A percentile compares a stretch with the other conserved stretches of the same genome.
Conservation (phyloP, 176 grass and related monocot species). For the Zoysia pacifica region DNA sequence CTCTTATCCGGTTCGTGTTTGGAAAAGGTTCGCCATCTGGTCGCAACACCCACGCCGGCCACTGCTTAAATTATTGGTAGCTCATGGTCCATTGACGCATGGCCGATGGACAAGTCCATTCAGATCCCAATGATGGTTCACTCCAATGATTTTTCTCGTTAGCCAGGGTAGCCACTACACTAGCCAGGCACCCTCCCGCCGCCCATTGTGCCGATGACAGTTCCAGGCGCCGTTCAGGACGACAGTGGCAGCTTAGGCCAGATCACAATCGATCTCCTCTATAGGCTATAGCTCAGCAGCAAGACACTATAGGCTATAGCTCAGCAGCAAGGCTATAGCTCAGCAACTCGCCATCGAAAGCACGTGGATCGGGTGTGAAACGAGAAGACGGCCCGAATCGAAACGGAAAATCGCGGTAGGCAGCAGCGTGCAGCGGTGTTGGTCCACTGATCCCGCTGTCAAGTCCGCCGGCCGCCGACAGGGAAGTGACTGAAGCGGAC, state of each 20-base stretch:
- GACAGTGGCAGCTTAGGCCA: background rate
- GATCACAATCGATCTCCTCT: background rate
- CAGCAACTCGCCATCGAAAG: no score
- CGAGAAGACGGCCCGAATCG: background rate
- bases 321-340: no score
- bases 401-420: background rate
- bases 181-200: background rate
- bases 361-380: background rate
- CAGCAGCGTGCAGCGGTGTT: background rate
- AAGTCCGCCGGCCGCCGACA: background rate
- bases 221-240: background rate
- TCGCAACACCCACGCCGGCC: slow-evolving; percentile 1
- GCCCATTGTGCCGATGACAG: slow-evolving; percentile 7
- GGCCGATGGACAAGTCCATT: slow-evolving; percentile 19
- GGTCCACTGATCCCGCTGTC: background rate
- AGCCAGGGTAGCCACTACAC: background rate
- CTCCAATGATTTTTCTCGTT: background rate
- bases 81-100: background rate
- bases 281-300: no score
- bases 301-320: no score
- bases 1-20: slow-evolving; percentile 31
- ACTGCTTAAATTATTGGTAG: slow-evolving; percentile 30
- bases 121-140: slow-evolving; percentile 8
- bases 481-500: background rate
- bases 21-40: slow-evolving; percentile 5